Percentiles rank a stretch among this genome's conserved stretches.
Evolutionary conservation across 2,329 filamentous ascomycete genomes (phyloP).

Genomic region (Ophidiomyces ophidiicola): DNA sequence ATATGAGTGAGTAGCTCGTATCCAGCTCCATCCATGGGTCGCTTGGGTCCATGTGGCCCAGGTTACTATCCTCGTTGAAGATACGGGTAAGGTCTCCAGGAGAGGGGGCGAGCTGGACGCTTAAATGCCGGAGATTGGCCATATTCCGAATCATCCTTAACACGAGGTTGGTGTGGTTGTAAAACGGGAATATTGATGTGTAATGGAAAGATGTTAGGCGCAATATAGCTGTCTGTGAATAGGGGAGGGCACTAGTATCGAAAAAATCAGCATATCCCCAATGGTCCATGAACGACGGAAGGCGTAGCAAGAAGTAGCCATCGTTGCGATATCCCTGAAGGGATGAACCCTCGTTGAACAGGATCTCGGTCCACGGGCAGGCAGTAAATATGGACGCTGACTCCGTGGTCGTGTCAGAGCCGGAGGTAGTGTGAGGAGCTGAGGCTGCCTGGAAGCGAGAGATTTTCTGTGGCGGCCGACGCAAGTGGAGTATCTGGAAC

Average conservation of each 20-base stretch:
- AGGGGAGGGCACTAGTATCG: constrained; percentile 18
- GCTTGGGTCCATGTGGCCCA: constrained; percentile 30
- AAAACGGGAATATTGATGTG: constrained; percentile 55
- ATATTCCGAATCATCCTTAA: constrained; percentile 38
- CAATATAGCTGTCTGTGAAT: constrained; percentile 37
- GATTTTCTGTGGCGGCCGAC: background rate
- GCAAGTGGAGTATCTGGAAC: constrained; percentile 47
- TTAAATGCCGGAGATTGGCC: constrained; percentile 42
- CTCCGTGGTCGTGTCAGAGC: constrained; percentile 15
- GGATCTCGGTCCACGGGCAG: constrained; percentile 52
- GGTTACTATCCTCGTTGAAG: constrained; percentile 29
- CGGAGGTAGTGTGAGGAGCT: constrained; percentile 22
- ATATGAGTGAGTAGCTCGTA: constrained; percentile 39
- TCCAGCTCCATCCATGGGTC: constrained; percentile 45
- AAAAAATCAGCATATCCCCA: constrained; percentile 25
- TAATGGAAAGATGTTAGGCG: constrained; percentile 40
- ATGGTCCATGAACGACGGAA: constrained; percentile 48
- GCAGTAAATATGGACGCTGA: constrained; percentile 40
- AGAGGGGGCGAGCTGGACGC: constrained; percentile 41
- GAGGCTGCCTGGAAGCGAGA: constrained; percentile 6
- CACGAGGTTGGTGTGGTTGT: constrained; percentile 44
- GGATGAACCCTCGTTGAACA: constrained; percentile 64
- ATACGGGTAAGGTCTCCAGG: constrained; percentile 21
- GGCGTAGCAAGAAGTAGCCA: constrained; percentile 55
- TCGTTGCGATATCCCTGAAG: constrained; percentile 59